A percentile compares a stretch with the other conserved stretches of the same genome.
Conservation (phyloP, 2,329 filamentous ascomycete species). For the Colletotrichum higginsianum region DNA sequence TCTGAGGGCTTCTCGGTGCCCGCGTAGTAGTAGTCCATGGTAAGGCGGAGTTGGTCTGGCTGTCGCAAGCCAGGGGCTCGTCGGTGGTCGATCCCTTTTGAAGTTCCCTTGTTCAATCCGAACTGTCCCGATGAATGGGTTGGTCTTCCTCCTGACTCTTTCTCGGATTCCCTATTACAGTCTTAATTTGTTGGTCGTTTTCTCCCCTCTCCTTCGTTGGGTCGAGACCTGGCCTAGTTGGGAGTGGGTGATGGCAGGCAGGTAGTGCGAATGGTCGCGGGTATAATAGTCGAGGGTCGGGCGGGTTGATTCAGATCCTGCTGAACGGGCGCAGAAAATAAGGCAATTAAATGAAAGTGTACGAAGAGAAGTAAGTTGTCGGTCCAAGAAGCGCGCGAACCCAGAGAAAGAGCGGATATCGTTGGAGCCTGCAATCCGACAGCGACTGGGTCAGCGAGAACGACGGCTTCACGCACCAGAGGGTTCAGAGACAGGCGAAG, state of each 20-base stretch:
- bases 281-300: conserved; percentile 25
- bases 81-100: conserved; percentile 17
- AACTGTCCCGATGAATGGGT: conserved; percentile 24
- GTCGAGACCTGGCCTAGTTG: neutral
- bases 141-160: conserved; percentile 43
- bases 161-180: conserved; percentile 26
- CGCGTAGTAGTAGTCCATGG: conserved; percentile 53
- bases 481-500: conserved; percentile 41
- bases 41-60: conserved; percentile 36
- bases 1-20: conserved; percentile 70
- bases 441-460: conserved; percentile 41
- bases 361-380: conserved; percentile 45
- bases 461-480: conserved; percentile 46
- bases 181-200: neutral
- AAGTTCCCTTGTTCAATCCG: conserved; percentile 31
- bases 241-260: neutral
- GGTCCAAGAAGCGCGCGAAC: conserved; percentile 33
- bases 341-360: conserved; percentile 51
- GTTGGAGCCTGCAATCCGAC: conserved; percentile 52
- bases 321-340: conserved; percentile 59
- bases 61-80: conserved; percentile 31
- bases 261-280: conserved; percentile 28
- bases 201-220: conserved; percentile 22
- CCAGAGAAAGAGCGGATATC: conserved; percentile 49
- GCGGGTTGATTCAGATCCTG: conserved; percentile 66